Conservation (phyloP, 441 rosid species). For the Dalechampia spathulata region DNA sequence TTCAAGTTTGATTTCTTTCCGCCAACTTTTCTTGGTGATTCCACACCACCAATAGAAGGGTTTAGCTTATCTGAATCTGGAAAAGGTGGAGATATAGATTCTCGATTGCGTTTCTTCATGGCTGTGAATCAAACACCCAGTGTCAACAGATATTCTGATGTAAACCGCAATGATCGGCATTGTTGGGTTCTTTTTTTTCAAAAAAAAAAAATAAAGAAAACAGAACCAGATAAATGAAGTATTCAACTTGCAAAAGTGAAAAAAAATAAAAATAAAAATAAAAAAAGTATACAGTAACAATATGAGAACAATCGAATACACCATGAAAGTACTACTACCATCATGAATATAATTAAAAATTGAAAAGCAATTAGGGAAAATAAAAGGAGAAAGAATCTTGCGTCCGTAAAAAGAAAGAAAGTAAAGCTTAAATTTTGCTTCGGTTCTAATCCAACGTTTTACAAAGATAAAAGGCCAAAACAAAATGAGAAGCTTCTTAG, state of each 20-base stretch:
- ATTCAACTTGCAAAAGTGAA: slow-evolving; percentile 26
- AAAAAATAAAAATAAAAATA: slow-evolving; percentile 15
- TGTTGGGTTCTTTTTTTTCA: neutral
- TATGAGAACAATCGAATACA: slow-evolving; percentile 24
- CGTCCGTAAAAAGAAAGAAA: slow-evolving; percentile 43
- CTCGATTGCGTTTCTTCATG: slow-evolving; percentile 67
- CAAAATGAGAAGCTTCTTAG: slow-evolving; percentile 44
- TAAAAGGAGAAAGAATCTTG: slow-evolving; percentile 42
- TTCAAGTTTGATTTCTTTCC: slow-evolving; percentile 38
- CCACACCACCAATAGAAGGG: slow-evolving; percentile 29
- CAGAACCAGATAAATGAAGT: slow-evolving; percentile 16
- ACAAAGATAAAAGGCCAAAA: slow-evolving; percentile 19
- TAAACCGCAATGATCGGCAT: neutral
- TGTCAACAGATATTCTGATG: slow-evolving; percentile 3
- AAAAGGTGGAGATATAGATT: slow-evolving; percentile 48
- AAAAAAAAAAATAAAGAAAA: slow-evolving; percentile 2
- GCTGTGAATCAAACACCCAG: slow-evolving; percentile 42
- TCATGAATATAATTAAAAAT: slow-evolving; percentile 30
- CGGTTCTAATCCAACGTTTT: slow-evolving; percentile 39
- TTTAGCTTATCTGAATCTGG: slow-evolving; percentile 50
- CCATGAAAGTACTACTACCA: slow-evolving; percentile 22
- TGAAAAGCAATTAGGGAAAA: slow-evolving; percentile 10
- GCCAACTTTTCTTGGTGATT: slow-evolving; percentile 33
- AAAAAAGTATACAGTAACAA: slow-evolving; percentile 8
- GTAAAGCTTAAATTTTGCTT: slow-evolving; percentile 42